These are phyloP conservation scores for Fusarium pseudograminearum DNA, from an alignment of 2,329 filamentous ascomycete genomes.

Conservation along the genomic window DNA sequence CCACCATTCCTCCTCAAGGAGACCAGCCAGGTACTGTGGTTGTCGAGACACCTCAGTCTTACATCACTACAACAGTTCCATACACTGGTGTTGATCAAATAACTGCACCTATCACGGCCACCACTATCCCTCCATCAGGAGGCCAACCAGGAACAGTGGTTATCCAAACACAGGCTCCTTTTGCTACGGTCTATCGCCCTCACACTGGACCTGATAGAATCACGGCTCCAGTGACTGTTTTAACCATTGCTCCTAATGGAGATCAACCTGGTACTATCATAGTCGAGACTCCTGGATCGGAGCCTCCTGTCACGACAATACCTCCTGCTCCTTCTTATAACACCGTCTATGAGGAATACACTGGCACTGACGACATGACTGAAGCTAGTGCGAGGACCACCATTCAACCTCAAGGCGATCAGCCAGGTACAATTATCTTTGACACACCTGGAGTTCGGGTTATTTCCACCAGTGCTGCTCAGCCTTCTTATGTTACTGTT, in stretches of 20 bases:
- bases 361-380: conserved; percentile 27
- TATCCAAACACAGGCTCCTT: conserved; percentile 28
- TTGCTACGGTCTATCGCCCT: conserved; percentile 25
- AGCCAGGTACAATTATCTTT: conserved; percentile 33
- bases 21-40: conserved; percentile 28
- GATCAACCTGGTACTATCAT: conserved; percentile 31
- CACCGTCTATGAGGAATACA: conserved; percentile 25
- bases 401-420: conserved; percentile 25
- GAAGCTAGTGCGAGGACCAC: conserved; percentile 14
- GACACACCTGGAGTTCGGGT: conserved; percentile 25
- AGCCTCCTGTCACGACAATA: conserved; percentile 22
- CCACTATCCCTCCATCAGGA: conserved; percentile 14
- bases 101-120: conserved; percentile 20
- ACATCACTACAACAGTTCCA: conserved; percentile 23
- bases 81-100: conserved; percentile 29
- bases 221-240: conserved; percentile 22
- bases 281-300: conserved; percentile 28
- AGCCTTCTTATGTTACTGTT: conserved; percentile 22
- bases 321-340: conserved; percentile 25
- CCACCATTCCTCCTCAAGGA: conserved; percentile 8
- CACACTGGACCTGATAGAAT: conserved; percentile 26
- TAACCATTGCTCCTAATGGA: conserved; percentile 22
- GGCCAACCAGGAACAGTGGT: conserved; percentile 29
- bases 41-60: conserved; percentile 27
- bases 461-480: conserved; percentile 6